phyloP scores from a whole-genome alignment of 108 stramenopile genomes.

The Skeletonema tropicum region DNA sequence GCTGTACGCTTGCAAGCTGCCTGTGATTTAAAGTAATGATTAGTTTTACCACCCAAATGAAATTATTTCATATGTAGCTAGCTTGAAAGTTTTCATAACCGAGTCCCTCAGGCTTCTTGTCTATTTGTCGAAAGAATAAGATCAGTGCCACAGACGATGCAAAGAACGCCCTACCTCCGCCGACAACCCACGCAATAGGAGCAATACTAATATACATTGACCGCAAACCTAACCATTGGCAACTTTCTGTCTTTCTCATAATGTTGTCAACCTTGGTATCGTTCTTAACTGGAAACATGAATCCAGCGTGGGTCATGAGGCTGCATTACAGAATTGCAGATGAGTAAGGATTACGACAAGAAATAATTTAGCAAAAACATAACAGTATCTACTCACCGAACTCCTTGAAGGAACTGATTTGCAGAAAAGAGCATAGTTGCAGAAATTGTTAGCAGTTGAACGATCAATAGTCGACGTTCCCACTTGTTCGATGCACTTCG shows the following conservation, averaged over 20 bases:
- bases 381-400: background rate
- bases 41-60: background rate
- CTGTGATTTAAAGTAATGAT: background rate
- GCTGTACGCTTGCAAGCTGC: background rate
- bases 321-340: no score
- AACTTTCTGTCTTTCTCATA: constrained; percentile 29
- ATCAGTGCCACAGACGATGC: no score
- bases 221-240: constrained; percentile 21
- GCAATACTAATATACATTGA: constrained; percentile 19
- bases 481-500: no score
- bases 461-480: no score
- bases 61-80: no score
- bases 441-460: no score
- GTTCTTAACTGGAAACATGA: constrained; percentile 26
- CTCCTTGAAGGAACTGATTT: constrained; percentile 15
- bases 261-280: constrained; percentile 22
- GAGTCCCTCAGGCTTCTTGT: no score
- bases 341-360: no score
- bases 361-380: no score
- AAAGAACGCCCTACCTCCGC: constrained; percentile 9
- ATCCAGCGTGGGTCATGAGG: constrained; percentile 25
- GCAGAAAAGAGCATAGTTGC: constrained; percentile 17
- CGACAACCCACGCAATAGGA: constrained; percentile 16
- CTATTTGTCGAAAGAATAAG: no score
- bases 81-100: no score